These are phyloP conservation scores for Laetiporus sulphureus DNA, from an alignment of 1,284 basidiomycete species.

Conservation along the genomic window DNA sequence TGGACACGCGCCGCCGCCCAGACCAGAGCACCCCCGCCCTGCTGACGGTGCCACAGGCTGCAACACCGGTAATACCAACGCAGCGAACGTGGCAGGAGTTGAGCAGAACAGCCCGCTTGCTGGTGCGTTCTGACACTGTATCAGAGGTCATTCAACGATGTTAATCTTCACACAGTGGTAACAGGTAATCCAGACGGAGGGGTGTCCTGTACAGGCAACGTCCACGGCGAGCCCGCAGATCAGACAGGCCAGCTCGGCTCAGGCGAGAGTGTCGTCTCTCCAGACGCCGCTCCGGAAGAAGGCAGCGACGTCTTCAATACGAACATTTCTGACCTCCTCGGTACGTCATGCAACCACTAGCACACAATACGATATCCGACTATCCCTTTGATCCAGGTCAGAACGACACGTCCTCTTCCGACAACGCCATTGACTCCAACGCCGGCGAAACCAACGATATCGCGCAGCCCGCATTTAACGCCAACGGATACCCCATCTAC, in stretches of 20 bases:
- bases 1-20: neutral
- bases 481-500: constrained; percentile 1
- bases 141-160: too few species aligned
- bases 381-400: too few species aligned
- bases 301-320: constrained; percentile 3
- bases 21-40: neutral
- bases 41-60: neutral
- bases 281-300: constrained; percentile 3
- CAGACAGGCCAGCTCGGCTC: neutral
- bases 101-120: neutral
- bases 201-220: constrained; percentile 6
- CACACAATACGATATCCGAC: too few species aligned
- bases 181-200: too few species aligned
- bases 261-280: constrained; percentile 5
- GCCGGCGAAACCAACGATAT: neutral
- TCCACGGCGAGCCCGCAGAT: constrained; percentile 8
- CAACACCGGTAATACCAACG: neutral
- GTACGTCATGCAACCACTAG: neutral
- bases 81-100: neutral
- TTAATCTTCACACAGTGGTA: too few species aligned
- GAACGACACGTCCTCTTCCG: neutral
- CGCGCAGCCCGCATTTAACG: neutral
- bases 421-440: neutral
- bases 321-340: neutral
- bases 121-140: neutral